phyloP scores from a whole-genome alignment of 495 filamentous ascomycete genomes.

The Hypoxylon trugodes region DNA sequence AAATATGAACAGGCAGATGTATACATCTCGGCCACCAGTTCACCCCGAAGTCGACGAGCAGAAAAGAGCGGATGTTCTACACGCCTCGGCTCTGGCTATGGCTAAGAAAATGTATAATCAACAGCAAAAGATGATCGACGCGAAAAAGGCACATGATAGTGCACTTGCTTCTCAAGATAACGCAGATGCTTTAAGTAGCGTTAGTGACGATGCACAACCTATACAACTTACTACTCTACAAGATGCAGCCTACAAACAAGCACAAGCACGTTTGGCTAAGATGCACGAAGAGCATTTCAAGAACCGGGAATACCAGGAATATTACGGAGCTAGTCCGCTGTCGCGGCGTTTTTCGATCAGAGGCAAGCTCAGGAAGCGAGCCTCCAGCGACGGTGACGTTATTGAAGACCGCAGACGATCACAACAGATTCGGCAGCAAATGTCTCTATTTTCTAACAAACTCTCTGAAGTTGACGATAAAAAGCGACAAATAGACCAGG shows the following conservation, averaged over 20 bases:
- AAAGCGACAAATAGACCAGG: slow-evolving; percentile 77
- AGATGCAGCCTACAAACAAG: slow-evolving; percentile 83
- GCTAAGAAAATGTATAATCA: slow-evolving; percentile 82
- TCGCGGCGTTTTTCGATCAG: slow-evolving; percentile 61
- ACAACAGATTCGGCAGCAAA: slow-evolving; percentile 78
- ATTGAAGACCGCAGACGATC: slow-evolving; percentile 73
- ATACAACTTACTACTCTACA: slow-evolving; percentile 70
- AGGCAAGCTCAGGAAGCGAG: slow-evolving; percentile 66
- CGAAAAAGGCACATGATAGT: slow-evolving; percentile 46
- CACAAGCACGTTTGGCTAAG: slow-evolving; percentile 80
- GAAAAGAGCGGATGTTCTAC: slow-evolving; percentile 72
- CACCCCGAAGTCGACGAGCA: slow-evolving; percentile 76
- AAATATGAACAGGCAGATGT: slow-evolving; percentile 69
- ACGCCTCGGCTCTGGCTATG: slow-evolving; percentile 86
- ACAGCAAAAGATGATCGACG: slow-evolving; percentile 66
- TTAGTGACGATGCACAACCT: slow-evolving; percentile 45
- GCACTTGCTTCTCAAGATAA: slow-evolving; percentile 42
- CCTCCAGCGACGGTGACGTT: slow-evolving; percentile 72
- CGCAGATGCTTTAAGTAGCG: slow-evolving; percentile 36
- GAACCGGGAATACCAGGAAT: slow-evolving; percentile 67
- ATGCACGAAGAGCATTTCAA: slow-evolving; percentile 74
- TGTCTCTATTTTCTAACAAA: slow-evolving; percentile 75
- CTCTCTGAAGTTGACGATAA: slow-evolving; percentile 75
- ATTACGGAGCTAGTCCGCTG: slow-evolving; percentile 68
- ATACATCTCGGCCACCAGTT: slow-evolving; percentile 77